phyloP scores from a whole-genome alignment of 2,329 filamentous ascomycete genomes.

The Fusarium mundagurra region DNA sequence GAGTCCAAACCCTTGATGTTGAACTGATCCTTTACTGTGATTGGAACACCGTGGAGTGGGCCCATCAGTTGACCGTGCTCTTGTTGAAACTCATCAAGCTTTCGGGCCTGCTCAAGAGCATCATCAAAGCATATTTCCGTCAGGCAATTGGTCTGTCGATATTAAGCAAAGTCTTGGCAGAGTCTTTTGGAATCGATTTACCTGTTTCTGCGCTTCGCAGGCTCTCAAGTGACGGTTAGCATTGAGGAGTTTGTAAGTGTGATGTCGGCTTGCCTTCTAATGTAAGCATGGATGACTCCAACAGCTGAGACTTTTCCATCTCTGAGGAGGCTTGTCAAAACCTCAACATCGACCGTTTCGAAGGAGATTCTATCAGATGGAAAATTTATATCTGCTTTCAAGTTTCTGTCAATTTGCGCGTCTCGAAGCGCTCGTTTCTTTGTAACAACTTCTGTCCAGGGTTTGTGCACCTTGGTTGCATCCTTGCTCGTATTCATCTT shows the following conservation, averaged over 20 bases:
- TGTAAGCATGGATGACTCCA: background rate
- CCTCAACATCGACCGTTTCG: background rate
- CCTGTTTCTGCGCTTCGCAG: background rate
- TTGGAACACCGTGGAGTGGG: background rate
- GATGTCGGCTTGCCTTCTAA: background rate
- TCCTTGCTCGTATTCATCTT: rapidly evolving
- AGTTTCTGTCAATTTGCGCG: background rate
- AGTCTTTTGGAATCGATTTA: rapidly evolving
- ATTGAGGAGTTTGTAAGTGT: rapidly evolving
- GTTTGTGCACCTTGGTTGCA: rapidly evolving
- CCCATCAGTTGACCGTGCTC: background rate
- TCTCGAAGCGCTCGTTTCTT: background rate
- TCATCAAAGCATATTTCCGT: background rate
- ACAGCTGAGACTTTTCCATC: background rate
- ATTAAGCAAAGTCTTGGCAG: background rate
- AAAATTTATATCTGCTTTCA: background rate
- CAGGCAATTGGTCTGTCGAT: background rate
- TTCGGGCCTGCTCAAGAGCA: background rate
- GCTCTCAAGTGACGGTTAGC: background rate
- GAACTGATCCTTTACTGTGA: background rate
- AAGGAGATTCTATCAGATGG: background rate
- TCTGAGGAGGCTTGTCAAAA: background rate
- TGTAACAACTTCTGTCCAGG: background rate
- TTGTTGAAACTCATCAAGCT: background rate
- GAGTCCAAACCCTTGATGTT: background rate